Evolutionary conservation across 805 yeast species (phyloP).

Genomic region (Candida coleopterorum): DNA sequence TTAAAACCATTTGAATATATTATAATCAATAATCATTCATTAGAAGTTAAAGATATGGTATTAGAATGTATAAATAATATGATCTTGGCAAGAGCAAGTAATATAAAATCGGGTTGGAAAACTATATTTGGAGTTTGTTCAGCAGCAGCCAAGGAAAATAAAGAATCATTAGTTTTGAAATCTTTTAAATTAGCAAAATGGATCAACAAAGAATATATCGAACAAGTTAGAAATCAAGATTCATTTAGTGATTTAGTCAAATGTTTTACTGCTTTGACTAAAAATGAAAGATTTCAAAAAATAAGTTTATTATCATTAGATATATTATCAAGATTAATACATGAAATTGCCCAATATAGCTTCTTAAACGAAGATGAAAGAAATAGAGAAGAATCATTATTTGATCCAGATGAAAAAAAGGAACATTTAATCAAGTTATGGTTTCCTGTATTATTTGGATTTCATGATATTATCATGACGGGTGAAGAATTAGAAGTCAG

Average conservation of each 20-base stretch:
- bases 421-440: conserved; percentile 55
- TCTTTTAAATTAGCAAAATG: conserved; percentile 60
- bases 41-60: conserved; percentile 80
- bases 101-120: conserved; percentile 91
- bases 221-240: conserved; percentile 64
- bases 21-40: conserved; percentile 58
- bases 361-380: conserved; percentile 19
- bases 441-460: conserved; percentile 84
- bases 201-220: conserved; percentile 59
- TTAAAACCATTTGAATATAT: conserved; percentile 85
- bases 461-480: conserved; percentile 85
- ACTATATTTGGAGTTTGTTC: conserved; percentile 78
- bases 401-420: conserved; percentile 11
- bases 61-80: conserved; percentile 85
- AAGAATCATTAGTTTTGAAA: conserved; percentile 56
- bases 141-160: conserved; percentile 60
- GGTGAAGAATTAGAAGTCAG: conserved; percentile 94
- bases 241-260: conserved; percentile 61
- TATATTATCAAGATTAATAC: conserved; percentile 58
- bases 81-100: conserved; percentile 66
- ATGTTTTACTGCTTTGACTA: conserved; percentile 76
- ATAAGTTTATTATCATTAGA: conserved; percentile 77
- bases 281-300: conserved; percentile 78
- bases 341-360: conserved; percentile 48
- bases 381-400: conserved; percentile 13